Base-by-base conservation (phyloP, 345 rosid genomes). In the Rhizophora mangle region DNA sequence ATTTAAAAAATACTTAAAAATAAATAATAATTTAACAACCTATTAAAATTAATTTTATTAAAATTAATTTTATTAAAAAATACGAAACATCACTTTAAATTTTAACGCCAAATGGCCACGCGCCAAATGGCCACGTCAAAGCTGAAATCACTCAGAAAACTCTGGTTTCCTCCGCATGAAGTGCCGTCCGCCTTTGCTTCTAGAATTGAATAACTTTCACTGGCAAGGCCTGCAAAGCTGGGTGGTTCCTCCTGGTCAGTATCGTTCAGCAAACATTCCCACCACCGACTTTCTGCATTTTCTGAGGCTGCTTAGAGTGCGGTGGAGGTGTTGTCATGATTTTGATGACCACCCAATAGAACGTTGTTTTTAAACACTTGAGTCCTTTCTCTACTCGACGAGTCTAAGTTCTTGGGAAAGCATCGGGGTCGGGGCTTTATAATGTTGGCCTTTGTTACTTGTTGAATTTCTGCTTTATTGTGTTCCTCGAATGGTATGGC, bases 381-480 rank as follows among this genome's bases (percentile, higher is more conserved):
- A 93, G 93, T 86, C 89, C 6, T 82, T 88, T 73, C 90, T 86
- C 68, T 90, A 82, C 37, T 73, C 88, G 83, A 85, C 84, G 43
- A 66, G 15, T 1, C 22, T 5, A 51, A 30, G 8, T 59, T 75
- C 37, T 71, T 68, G 31, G 78, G 60, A 73, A 79, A 52, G 63
- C 20, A 64, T 26, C 71, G 34, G 56, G 80, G 76, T 22, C 56
- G 61, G 46, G 85, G 82, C 62, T 64, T 78, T 55, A 63, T 63
- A 30, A 67, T 56, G 43, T 69, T 67, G 34, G 47, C 56, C 9
- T 67, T 72, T 19, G 26, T 46, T 8, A 65, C 64, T 11, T 63
- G 20, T 8, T 37, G 59, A 13, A 4, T 10, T 8, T 64, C 15
- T 1, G 30, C 5, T n/a, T 56, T n/a, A 7, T 63, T 30, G 13